Evolutionary conservation across 352 stramenopile genomes (phyloP).

Genomic region (Phytophthora multivora): DNA sequence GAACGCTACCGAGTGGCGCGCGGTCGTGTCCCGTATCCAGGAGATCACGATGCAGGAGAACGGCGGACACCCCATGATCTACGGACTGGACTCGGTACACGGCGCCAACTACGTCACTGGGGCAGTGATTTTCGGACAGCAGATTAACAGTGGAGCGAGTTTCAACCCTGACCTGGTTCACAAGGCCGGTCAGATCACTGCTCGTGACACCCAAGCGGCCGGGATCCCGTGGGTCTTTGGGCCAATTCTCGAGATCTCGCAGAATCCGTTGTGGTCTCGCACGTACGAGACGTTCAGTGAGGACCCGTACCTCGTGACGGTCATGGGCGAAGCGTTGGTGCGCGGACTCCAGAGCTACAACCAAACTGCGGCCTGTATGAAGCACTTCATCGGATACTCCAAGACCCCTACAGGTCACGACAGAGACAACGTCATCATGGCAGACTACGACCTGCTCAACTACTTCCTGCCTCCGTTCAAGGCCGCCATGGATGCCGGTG

Average conservation of each 20-base stretch:
- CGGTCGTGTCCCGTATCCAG: conserved; percentile 70
- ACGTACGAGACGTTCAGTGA: conserved; percentile 94
- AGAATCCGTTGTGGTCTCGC: conserved; percentile 85
- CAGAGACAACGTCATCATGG: conserved; percentile 71
- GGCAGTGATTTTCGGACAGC: conserved; percentile 82
- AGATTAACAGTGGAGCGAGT: conserved; percentile 86
- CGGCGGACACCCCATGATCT: conserved; percentile 69
- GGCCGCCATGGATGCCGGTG: conserved; percentile 71
- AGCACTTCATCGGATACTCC: conserved; percentile 87
- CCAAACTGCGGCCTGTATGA: conserved; percentile 79
- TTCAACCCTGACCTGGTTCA: conserved; percentile 83
- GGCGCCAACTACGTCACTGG: conserved; percentile 84
- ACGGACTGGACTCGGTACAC: conserved; percentile 89
- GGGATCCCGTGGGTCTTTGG: conserved; percentile 91
- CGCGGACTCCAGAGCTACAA: conserved; percentile 76
- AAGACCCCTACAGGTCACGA: conserved; percentile 79
- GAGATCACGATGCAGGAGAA: conserved; percentile 73
- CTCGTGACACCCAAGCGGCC: conserved; percentile 78
- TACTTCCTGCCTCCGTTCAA: conserved; percentile 84
- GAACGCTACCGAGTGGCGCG: conserved; percentile 65
- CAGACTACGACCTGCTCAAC: conserved; percentile 74
- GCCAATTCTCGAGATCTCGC: conserved; percentile 80
- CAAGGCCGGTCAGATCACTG: conserved; percentile 67
- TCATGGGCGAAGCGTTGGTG: conserved; percentile 77
- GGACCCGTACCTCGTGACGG: conserved; percentile 75